Evolutionary conservation across 208 protist genomes (phyloP).

Genomic region (Strigomonas culicis): DNA sequence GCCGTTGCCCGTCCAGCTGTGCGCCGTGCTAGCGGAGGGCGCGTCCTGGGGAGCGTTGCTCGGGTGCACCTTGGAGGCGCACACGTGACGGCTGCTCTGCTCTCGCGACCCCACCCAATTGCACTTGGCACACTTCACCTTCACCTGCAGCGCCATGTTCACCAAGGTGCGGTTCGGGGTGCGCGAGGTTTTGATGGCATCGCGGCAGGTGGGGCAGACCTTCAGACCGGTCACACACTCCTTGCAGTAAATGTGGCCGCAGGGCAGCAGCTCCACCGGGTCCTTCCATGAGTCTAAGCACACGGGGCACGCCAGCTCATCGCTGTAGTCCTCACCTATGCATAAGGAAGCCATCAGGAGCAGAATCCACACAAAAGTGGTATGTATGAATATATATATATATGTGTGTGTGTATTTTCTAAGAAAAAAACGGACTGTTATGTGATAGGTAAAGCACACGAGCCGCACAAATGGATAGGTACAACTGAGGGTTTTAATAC

Average conservation of each 20-base stretch:
- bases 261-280: constrained; percentile 35
- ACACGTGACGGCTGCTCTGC: constrained; percentile 25
- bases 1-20: not conserved
- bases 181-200: constrained; percentile 18
- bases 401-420: no score
- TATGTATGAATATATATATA: no score
- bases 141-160: constrained; percentile 64
- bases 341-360: constrained; percentile 27
- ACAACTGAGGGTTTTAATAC: no score
- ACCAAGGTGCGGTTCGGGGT: constrained; percentile 61
- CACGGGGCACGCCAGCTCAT: constrained; percentile 66
- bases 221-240: constrained; percentile 37
- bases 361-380: no score
- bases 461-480: no score
- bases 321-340: constrained; percentile 50
- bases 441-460: not conserved
- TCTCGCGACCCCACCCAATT: constrained; percentile 65
- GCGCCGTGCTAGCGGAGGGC: not conserved
- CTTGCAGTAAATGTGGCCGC: constrained; percentile 59
- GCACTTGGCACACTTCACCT: constrained; percentile 51
- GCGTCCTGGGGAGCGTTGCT: not conserved
- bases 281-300: constrained; percentile 79
- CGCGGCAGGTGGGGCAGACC: constrained; percentile 61
- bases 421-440: not conserved
- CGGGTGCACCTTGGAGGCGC: constrained; percentile 5